Evolutionary conservation across 192 early-diverging fungal genomes (phyloP).

Genomic region (Phycomyces blakesleeanus): DNA sequence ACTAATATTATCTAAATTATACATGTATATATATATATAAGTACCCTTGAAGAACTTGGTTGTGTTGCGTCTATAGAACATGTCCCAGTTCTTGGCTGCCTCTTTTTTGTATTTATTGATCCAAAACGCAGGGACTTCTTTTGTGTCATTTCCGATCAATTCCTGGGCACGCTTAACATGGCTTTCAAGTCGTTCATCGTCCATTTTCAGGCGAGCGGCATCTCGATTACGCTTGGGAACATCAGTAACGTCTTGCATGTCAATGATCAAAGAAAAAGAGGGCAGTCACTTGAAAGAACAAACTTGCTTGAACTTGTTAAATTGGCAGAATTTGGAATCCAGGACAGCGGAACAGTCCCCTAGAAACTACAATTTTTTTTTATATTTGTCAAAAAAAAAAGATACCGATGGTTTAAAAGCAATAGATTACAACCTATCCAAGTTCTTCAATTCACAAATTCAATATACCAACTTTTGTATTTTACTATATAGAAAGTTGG

Average conservation of each 20-base stretch:
- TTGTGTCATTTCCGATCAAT: slow-evolving; percentile 59
- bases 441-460: no score
- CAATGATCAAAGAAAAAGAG: neutral
- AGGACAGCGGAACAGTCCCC: no score
- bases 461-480: no score
- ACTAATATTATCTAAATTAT: no score
- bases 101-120: slow-evolving; percentile 76
- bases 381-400: no score
- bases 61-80: slow-evolving; percentile 81
- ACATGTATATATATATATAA: no score
- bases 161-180: slow-evolving; percentile 55
- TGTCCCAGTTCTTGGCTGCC: slow-evolving; percentile 76
- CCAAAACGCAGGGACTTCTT: slow-evolving; percentile 69
- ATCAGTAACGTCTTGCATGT: neutral
- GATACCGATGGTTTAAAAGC: no score
- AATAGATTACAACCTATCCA: no score
- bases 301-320: no score
- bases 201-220: slow-evolving; percentile 25
- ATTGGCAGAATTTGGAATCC: no score
- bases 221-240: slow-evolving; percentile 6
- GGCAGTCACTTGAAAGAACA: neutral
- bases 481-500: no score
- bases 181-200: slow-evolving; percentile 28
- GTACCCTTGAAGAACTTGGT: slow-evolving; percentile 89
- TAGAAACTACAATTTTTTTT: no score